Evolutionary conservation across 441 rosid genomes (phyloP), one percentile per base, ranked within the genome.

Genomic region (Erodium trifolium): DNA sequence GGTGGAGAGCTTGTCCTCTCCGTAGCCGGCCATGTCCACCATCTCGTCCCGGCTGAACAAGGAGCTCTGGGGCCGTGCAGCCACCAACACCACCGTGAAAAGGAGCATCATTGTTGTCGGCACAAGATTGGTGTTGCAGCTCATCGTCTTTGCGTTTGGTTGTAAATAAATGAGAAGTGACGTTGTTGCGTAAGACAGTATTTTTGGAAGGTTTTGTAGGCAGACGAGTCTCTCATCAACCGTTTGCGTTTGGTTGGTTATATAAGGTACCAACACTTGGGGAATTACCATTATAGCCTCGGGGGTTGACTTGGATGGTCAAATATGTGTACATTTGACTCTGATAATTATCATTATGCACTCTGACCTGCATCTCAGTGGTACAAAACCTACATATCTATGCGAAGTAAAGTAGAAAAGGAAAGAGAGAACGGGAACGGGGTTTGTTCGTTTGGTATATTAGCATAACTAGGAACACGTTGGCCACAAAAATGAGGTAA

Each of bases 1-100:
- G 3, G 91, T 89, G 4, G 97, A 93, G 7, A 93, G 87, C 86
- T 84, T 93, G 73, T 89, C 93, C 75, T 91, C 96, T 8, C 98
- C 97, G 5, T 91, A 93, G 27, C 97, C 97, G 45, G 94, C 97
- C 82, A 88, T 73, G 57, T 82, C 82, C 71, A 83, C 85, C 88
- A 93, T 72, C 71, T 93, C 98, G 17, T 83, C 86, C 74, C 89
- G 80, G 78, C 80, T 87, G 68, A 65, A 34, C 49, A 55, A 12
- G n/a, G 53, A 47, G n/a, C 53, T 47, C 53, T 47, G n/a, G 1
- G 45, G 45, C 45, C 45, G 45, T 12, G 53, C n/a, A n/a, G n/a
- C 53, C 53, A 11, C 53, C n/a, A 10, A 3, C 53, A 9, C 5
- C 1, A 9, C 45, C 53, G 11, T 7, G 53, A 47, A 47, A 47